Percentiles rank a stretch among this genome's conserved stretches.
Conservation (phyloP, 176 grass and related monocot species). For the Phoenix dactylifera region DNA sequence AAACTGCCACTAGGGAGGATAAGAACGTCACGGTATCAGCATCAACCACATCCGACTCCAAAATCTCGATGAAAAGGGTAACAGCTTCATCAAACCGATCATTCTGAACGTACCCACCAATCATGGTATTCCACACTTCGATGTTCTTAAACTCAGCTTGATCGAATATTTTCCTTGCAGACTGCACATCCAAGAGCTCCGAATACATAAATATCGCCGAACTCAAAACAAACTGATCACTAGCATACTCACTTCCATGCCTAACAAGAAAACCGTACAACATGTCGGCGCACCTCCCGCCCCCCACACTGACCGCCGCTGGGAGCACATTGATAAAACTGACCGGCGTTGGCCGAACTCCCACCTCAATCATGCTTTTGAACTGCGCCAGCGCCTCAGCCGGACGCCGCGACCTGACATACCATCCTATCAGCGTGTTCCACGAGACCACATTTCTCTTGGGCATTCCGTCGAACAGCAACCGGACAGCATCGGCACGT, state of each 20-base stretch:
- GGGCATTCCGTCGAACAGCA: slow-evolving; percentile 69
- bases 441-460: slow-evolving; percentile 64
- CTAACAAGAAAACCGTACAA: slow-evolving; percentile 69
- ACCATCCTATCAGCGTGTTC: slow-evolving; percentile 80
- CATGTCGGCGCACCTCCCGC: slow-evolving; percentile 10
- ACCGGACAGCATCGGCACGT: slow-evolving; percentile 27
- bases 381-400: slow-evolving; percentile 45
- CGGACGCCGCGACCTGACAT: slow-evolving; percentile 41
- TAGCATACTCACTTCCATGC: slow-evolving; percentile 48
- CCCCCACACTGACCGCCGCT: neutral
- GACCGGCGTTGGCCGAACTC: slow-evolving; percentile 48
- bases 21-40: slow-evolving; percentile 71
- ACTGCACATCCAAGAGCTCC: slow-evolving; percentile 29
- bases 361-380: slow-evolving; percentile 41
- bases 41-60: slow-evolving; percentile 33
- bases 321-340: slow-evolving; percentile 72
- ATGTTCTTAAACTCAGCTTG: slow-evolving; percentile 49
- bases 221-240: slow-evolving; percentile 66
- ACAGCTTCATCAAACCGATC: slow-evolving; percentile 43
- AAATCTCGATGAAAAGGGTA: slow-evolving; percentile 43
- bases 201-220: slow-evolving; percentile 57
- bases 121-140: slow-evolving; percentile 96
- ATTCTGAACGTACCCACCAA: slow-evolving; percentile 71
- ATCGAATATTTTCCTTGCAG: slow-evolving; percentile 50
- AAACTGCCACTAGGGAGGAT: slow-evolving; percentile 52